Percentiles rank a stretch among this genome's conserved stretches.
These are phyloP conservation scores for Phlegmacium glaucopus DNA, from an alignment of 768 basidiomycete genomes.

Conservation along the genomic window DNA sequence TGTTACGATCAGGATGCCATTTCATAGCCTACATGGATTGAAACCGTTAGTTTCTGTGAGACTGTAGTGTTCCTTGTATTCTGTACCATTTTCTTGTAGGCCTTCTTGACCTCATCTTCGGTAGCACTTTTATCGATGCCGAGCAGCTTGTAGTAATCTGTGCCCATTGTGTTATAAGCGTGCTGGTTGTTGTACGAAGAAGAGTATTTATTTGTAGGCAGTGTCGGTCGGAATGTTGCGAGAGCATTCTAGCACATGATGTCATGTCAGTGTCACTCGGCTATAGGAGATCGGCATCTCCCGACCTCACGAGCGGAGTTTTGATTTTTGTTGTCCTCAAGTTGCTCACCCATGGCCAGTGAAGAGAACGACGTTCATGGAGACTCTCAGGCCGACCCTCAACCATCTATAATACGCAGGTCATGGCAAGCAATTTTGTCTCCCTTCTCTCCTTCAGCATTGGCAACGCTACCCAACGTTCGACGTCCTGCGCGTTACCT, in stretches of 20 bases:
- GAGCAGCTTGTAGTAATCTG: constrained; percentile 86
- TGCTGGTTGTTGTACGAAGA: background rate
- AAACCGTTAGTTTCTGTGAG: constrained; percentile 3
- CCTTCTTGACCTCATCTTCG: constrained; percentile 90
- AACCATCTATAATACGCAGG: constrained; percentile 42
- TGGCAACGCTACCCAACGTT: constrained; percentile 43
- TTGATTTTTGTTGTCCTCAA: background rate
- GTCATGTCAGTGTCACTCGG: no score
- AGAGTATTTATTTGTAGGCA: constrained; percentile 1
- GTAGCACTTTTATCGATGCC: constrained; percentile 69
- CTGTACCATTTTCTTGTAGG: constrained; percentile 87
- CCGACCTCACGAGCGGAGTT: background rate
- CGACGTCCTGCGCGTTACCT: constrained; percentile 50
- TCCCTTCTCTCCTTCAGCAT: constrained; percentile 70
- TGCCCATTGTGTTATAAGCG: constrained; percentile 50
- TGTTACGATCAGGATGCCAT: constrained; percentile 94
- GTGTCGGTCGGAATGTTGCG: constrained; percentile 1
- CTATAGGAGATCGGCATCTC: constrained; percentile 14
- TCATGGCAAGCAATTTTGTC: constrained; percentile 53
- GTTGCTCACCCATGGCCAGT: background rate
- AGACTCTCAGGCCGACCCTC: constrained; percentile 3
- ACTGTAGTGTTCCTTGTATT: background rate
- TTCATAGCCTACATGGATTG: constrained; percentile 61
- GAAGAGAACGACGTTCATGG: constrained; percentile 4
- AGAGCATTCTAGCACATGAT: constrained; percentile 29